Percentiles rank a stretch among this genome's conserved stretches.
Evolutionary conservation across 331 rosid species (phyloP).

Genomic region (Telfairia occidentalis): DNA sequence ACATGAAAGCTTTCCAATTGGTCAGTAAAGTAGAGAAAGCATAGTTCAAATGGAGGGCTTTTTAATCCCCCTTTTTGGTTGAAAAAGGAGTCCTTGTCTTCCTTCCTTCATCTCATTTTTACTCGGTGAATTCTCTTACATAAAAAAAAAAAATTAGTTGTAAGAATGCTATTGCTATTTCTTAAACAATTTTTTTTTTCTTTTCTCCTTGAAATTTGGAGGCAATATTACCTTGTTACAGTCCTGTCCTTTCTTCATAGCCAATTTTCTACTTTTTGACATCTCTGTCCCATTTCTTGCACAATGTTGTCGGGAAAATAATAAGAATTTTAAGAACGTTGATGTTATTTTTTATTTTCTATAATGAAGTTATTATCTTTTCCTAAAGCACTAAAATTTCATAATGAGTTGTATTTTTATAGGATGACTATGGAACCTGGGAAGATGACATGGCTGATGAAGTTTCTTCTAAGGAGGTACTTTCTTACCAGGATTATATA

Average conservation of each 20-base stretch:
- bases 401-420: conserved; percentile 8
- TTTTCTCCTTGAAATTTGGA: neutral
- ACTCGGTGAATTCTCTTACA: neutral
- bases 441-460: conserved; percentile 48
- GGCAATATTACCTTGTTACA: neutral
- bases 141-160: too few relatives aligned
- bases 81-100: neutral
- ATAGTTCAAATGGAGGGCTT: neutral
- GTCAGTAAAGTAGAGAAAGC: too few relatives aligned
- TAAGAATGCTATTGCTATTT: neutral
- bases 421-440: conserved; percentile 65
- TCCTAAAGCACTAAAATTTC: neutral
- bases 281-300: neutral
- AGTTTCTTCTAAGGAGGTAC: conserved; percentile 39
- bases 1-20: too few relatives aligned
- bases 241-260: neutral
- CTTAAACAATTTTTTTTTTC: neutral
- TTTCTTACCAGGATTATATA: conserved; percentile 12
- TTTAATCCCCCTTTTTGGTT: neutral
- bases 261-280: neutral
- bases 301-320: neutral
- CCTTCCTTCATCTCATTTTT: neutral
- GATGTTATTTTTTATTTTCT: conserved; percentile 4
- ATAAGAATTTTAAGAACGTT: neutral
- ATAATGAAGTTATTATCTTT: neutral